Conservation (phyloP, 2,329 filamentous ascomycete genomes). For the Beauveria rudraprayagi region DNA sequence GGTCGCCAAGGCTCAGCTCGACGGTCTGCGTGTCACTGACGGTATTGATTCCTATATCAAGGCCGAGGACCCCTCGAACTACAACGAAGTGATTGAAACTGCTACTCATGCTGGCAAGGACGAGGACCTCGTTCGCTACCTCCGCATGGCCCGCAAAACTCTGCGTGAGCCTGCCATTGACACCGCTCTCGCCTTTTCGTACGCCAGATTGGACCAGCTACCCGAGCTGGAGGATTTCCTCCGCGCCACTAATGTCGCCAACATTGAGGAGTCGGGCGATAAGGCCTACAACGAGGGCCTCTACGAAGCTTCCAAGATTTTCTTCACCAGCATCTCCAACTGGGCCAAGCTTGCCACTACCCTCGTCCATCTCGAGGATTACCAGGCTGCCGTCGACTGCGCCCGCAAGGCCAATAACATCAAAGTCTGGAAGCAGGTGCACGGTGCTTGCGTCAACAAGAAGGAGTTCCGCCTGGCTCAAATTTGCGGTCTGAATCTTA, state of each 20-base stretch:
- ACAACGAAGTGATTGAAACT: slow-evolving; percentile 91
- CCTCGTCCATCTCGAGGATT: slow-evolving; percentile 91
- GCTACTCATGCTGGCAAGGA: slow-evolving; percentile 94
- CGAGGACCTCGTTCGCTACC: slow-evolving; percentile 91
- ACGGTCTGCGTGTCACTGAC: slow-evolving; percentile 86
- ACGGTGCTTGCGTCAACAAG: slow-evolving; percentile 91
- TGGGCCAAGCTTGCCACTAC: slow-evolving; percentile 99
- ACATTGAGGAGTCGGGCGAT: slow-evolving; percentile 94
- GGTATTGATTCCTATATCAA: slow-evolving; percentile 97
- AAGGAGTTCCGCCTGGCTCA: slow-evolving; percentile 98
- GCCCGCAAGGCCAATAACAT: slow-evolving; percentile 98
- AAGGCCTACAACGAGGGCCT: slow-evolving; percentile 93
- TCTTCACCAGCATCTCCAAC: slow-evolving; percentile 97
- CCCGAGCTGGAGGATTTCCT: slow-evolving; percentile 94
- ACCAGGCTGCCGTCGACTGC: slow-evolving; percentile 95
- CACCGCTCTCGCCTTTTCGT: slow-evolving; percentile 88
- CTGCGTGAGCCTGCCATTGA: slow-evolving; percentile 89
- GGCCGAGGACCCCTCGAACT: slow-evolving; percentile 86
- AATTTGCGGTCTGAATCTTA: slow-evolving; percentile 96
- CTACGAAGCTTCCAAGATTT: slow-evolving; percentile 96
- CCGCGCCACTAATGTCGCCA: slow-evolving; percentile 84
- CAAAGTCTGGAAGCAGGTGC: slow-evolving; percentile 98
- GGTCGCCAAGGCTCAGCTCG: slow-evolving; percentile 94
- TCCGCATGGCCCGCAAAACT: slow-evolving; percentile 96
- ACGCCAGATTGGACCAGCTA: slow-evolving; percentile 84